A percentile compares a stretch with the other conserved stretches of the same genome.
phyloP scores from a whole-genome alignment of 257 asterid species.

The Schizonepeta tenuifolia region DNA sequence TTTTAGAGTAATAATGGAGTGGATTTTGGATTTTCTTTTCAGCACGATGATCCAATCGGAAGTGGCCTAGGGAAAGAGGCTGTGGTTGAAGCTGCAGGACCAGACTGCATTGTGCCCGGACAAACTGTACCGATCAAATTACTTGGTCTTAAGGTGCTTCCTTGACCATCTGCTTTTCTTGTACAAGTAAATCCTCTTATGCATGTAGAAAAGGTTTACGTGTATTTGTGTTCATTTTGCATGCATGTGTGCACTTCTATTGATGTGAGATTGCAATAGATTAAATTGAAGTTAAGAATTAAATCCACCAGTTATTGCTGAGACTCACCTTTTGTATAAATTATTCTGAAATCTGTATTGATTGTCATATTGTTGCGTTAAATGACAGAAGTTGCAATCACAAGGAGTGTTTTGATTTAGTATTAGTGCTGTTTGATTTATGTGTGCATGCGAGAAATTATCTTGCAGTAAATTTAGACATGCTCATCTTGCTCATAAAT shows the following conservation, averaged over 20 bases:
- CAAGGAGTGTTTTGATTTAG: not conserved
- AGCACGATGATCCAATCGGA: constrained; percentile 64
- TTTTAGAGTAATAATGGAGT: not conserved
- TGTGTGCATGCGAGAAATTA: not conserved
- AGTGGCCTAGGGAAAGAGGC: constrained; percentile 81
- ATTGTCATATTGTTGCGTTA: not conserved
- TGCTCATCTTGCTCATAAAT: not conserved
- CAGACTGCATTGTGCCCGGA: constrained; percentile 96
- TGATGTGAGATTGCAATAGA: not conserved
- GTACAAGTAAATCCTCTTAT: not conserved
- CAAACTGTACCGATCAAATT: constrained; percentile 71
- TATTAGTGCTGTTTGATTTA: constrained; percentile 4
- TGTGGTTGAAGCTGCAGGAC: constrained; percentile 91
- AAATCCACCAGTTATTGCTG: constrained; percentile 1
- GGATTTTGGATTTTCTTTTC: constrained; percentile 28
- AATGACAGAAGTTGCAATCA: not conserved
- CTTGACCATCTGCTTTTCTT: constrained; percentile 11
- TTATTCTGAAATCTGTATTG: not conserved
- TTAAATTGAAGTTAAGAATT: not conserved
- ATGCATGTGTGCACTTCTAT: not conserved
- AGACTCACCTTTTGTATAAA: not conserved
- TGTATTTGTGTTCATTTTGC: not conserved
- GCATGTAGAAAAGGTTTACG: not conserved
- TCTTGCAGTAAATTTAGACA: constrained; percentile 2
- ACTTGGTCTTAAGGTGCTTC: constrained; percentile 84